These are phyloP conservation scores for Apiospora phragmitis DNA, from an alignment of 2,329 filamentous ascomycete genomes.

Conservation along the genomic window DNA sequence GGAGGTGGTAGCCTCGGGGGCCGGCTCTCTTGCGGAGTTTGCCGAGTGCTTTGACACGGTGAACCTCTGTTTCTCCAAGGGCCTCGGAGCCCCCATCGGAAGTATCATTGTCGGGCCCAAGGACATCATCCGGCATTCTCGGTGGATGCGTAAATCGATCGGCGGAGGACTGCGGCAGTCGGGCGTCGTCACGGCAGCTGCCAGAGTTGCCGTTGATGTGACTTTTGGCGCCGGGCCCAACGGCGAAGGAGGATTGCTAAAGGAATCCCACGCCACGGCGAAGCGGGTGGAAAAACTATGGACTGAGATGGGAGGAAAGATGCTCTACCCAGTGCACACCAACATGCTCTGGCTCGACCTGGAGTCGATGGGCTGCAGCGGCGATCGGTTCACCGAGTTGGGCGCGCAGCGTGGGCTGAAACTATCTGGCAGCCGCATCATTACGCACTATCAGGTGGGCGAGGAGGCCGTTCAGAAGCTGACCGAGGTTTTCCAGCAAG, in stretches of 20 bases:
- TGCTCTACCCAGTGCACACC: constrained; percentile 63
- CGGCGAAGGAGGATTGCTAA: constrained; percentile 41
- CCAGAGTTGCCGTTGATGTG: constrained; percentile 75
- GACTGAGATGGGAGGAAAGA: constrained; percentile 60
- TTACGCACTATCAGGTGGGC: constrained; percentile 49
- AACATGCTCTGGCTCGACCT: constrained; percentile 75
- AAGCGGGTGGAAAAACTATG: constrained; percentile 63
- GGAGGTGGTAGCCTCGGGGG: constrained; percentile 48
- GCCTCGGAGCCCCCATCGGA: constrained; percentile 53
- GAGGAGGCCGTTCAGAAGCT: constrained; percentile 56
- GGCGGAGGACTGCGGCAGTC: constrained; percentile 78
- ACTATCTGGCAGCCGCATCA: constrained; percentile 28
- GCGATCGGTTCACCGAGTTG: constrained; percentile 25
- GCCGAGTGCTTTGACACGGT: constrained; percentile 49
- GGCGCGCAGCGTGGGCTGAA: constrained; percentile 28
- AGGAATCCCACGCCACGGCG: constrained; percentile 58
- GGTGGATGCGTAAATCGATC: constrained; percentile 79
- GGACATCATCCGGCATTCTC: constrained; percentile 62
- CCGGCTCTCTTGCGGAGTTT: constrained; percentile 42
- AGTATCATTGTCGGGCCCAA: constrained; percentile 46
- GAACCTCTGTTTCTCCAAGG: constrained; percentile 52
- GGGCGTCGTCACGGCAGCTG: constrained; percentile 74
- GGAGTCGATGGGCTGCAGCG: constrained; percentile 23
- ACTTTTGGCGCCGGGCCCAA: constrained; percentile 64
- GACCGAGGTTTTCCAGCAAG: constrained; percentile 43